Percentiles rank a stretch among this genome's conserved stretches.
Conservation (phyloP, 805 yeast genomes). For the Yamadazyma ubonensis region DNA sequence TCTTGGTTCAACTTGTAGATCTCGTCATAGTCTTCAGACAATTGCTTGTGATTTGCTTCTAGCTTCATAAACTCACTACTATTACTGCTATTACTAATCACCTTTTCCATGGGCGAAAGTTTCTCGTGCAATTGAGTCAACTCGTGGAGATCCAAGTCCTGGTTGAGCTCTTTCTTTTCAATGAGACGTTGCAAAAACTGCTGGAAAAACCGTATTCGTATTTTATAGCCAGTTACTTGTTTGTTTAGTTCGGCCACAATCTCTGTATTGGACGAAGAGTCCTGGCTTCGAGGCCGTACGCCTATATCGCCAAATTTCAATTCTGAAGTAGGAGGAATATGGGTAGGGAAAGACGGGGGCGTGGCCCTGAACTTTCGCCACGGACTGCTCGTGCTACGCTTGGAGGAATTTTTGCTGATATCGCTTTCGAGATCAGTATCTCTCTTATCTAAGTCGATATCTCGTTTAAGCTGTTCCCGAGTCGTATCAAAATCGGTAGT, state of each 20-base stretch:
- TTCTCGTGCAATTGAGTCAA: slow-evolving; percentile 9
- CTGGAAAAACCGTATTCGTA: slow-evolving; percentile 39
- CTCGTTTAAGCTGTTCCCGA: slow-evolving; percentile 22
- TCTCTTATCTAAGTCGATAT: slow-evolving; percentile 17
- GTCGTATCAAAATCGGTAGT: slow-evolving; percentile 22
- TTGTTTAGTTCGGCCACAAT: slow-evolving; percentile 31
- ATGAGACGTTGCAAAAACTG: slow-evolving; percentile 39
- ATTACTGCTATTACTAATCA: background rate
- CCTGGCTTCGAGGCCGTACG: slow-evolving; percentile 2
- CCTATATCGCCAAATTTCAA: slow-evolving; percentile 1
- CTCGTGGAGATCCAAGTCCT: slow-evolving; percentile 11
- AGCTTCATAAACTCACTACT: slow-evolving; percentile 17
- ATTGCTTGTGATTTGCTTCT: slow-evolving; percentile 20
- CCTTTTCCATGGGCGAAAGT: slow-evolving; percentile 5
- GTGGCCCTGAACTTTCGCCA: slow-evolving; percentile 24
- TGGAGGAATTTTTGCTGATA: slow-evolving; percentile 11
- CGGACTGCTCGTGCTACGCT: slow-evolving; percentile 16
- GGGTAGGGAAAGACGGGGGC: slow-evolving; percentile 3
- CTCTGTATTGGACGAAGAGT: slow-evolving; percentile 20
- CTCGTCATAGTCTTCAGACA: slow-evolving; percentile 32
- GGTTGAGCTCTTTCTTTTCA: slow-evolving; percentile 17
- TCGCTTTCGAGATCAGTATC: too few relatives aligned
- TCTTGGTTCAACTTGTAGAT: slow-evolving; percentile 37
- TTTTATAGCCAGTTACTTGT: slow-evolving; percentile 36
- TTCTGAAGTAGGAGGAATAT: slow-evolving; percentile 10